These are phyloP conservation scores for Cichorium intybus DNA, from an alignment of 140 eudicot genomes.

Conservation along the genomic window DNA sequence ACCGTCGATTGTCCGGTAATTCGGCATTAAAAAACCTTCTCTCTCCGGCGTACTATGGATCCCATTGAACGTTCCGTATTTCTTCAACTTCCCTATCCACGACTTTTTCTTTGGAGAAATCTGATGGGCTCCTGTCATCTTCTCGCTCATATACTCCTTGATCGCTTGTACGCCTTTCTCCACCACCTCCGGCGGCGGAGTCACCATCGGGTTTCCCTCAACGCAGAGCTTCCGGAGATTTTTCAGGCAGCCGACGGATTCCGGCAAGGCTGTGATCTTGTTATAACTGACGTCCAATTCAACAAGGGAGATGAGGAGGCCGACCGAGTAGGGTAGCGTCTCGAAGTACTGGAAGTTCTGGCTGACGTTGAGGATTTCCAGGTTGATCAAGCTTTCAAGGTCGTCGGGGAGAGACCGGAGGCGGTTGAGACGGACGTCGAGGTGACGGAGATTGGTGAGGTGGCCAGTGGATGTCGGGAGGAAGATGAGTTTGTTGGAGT, in stretches of 20 bases:
- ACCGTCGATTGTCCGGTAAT: conserved; percentile 47
- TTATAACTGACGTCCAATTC: conserved; percentile 81
- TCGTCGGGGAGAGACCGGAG: conserved; percentile 70
- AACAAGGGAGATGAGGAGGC: conserved; percentile 62
- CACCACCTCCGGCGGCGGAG: conserved; percentile 63
- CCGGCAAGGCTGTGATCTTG: conserved; percentile 51
- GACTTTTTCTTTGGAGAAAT: conserved; percentile 42
- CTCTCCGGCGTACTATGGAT: conserved; percentile 25
- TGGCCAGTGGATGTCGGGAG: conserved; percentile 72
- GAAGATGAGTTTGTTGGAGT: conserved; percentile 69
- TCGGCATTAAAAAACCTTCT: conserved; percentile 43
- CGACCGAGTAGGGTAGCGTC: conserved; percentile 60
- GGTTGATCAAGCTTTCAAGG: conserved; percentile 71
- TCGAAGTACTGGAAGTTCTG: conserved; percentile 68
- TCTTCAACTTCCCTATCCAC: conserved; percentile 63
- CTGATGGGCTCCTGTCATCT: conserved; percentile 49
- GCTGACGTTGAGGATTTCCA: conserved; percentile 61
- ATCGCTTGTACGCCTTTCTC: conserved; percentile 54
- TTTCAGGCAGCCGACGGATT: conserved; percentile 62
- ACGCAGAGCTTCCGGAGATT: conserved; percentile 60
- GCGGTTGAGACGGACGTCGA: conserved; percentile 84
- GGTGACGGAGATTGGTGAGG: conserved; percentile 57
- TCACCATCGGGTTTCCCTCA: conserved; percentile 70
- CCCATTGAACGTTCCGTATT: conserved; percentile 65
- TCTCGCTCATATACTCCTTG: conserved; percentile 54